Base-by-base conservation (phyloP, 2,329 filamentous ascomycete genomes). In the Trichophyton schoenleinii region DNA sequence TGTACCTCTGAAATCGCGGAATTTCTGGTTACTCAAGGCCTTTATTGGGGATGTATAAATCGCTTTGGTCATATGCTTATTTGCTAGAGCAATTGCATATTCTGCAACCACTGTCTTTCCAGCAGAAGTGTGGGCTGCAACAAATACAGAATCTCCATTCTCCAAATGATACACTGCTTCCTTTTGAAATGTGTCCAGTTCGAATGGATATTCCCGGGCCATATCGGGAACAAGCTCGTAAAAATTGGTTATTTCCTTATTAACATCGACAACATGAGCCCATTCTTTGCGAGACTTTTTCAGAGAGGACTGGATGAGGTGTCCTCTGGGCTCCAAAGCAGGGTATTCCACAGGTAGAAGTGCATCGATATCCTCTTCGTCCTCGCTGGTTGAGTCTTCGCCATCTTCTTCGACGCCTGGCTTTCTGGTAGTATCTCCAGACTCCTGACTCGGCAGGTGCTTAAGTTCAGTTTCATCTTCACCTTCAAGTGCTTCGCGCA, bases 1-100 rank as follows among this genome's bases (percentile, higher is more conserved):
- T 0, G 84, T 85, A 61, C 86, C 82, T 62, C 91, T 84, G 72
- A 99, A 99, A 72, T 99, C 94, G 65, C 94, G 85, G 74, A 97
- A 99, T 73, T 99, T 99, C 71, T 99, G 94, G 71, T 99, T 99
- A 75, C 94, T 97, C 62, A 99, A 78, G 1, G 94, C 94, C 73
- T 99, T 99, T 78, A 99, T 99, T 0, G 94, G 94, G 0, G 94
- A 97, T 0, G 94, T 99, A 73, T 99, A 99, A 65, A 99, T 99
- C 22, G 94, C 92, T 73, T 99, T 99, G 7, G 94, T 99, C 92
- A 97, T 97, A 72, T 99, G 94, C 71, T 92, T 95, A n/a, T 90
- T 87, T 34, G 94, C 94, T 62, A 99, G 79, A 5, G 94, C 91
- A 72, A 99, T 97, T 57, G 92, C 94, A 74, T 99, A 99, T 72